Percentiles rank a stretch among this genome's conserved stretches.
phyloP scores from a whole-genome alignment of 345 rosid species.

The Moricandia arvensis region DNA sequence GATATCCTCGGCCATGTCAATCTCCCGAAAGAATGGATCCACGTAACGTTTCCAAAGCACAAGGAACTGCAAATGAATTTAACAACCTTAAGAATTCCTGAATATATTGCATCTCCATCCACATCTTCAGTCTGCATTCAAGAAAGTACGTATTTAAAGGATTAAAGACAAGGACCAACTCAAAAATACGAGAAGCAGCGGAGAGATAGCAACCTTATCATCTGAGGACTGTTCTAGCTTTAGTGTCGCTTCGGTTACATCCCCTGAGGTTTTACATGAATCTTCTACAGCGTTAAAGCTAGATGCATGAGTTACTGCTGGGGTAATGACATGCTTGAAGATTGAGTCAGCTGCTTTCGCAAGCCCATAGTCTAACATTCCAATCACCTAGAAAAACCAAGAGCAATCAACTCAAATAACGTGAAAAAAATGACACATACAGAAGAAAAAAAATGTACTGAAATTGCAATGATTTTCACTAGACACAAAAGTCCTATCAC shows the following conservation, averaged over 20 bases:
- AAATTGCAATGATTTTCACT: background rate
- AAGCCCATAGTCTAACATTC: constrained; percentile 80
- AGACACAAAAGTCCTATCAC: constrained; percentile 8
- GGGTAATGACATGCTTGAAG: constrained; percentile 75
- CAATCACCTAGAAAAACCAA: constrained; percentile 60
- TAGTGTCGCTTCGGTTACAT: constrained; percentile 49
- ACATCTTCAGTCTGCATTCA: constrained; percentile 48
- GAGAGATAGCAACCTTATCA: constrained; percentile 46
- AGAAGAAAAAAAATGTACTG: background rate
- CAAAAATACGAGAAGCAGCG: constrained; percentile 1
- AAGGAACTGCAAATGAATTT: constrained; percentile 58
- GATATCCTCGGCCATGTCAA: constrained; percentile 93
- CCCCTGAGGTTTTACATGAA: constrained; percentile 44
- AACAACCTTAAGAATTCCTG: constrained; percentile 57
- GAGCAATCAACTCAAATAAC: constrained; percentile 6
- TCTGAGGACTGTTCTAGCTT: constrained; percentile 50
- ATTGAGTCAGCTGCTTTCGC: constrained; percentile 86
- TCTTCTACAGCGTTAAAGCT: constrained; percentile 56
- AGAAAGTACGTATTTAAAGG: constrained; percentile 1
- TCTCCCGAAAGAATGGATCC: constrained; percentile 83
- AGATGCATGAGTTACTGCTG: constrained; percentile 63
- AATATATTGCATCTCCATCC: constrained; percentile 64
- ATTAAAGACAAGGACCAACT: background rate
- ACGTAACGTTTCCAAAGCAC: constrained; percentile 73
- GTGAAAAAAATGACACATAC: background rate